Evolutionary conservation across 768 basidiomycete species (phyloP), one percentile per base, ranked within the genome.

Genomic region (Mycena metata): DNA sequence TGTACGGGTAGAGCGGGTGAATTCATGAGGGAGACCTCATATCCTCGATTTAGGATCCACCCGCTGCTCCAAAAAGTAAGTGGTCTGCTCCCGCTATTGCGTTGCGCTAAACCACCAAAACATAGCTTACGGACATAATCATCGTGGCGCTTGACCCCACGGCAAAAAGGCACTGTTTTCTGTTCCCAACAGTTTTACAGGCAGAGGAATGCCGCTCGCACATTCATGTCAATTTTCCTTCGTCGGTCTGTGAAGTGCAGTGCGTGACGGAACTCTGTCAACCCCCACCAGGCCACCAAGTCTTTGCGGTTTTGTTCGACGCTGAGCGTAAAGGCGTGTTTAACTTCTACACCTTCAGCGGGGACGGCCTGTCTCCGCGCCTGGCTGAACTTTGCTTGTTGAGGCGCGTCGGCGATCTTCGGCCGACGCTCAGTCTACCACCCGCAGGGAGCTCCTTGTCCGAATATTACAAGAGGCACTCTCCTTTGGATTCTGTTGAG

Each of bases 311-410:
- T 9, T 33, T 68, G 17, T 68, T 60, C 58, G 58, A 62, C 24
- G 59, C 58, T 12, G 62, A 63, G 33, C 16, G 19, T 7, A 11
- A 42, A 50, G 30, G 23, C 16, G 59, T 50, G 12, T 42, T 60
- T 54, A 42, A 50, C 62, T 88, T 83, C 74, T 86, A 86, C 85
- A 85, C 85, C 70, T 86, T 87, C 74, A 82, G 83, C 2, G 86
- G 86, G 7, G 79, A 81, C 65, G 86, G 86, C 3, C 81, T 88
- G 39, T 83, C 80, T 16, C 83, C 82, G 39, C 81, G 86, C 12
- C 73, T 82, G 47, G 86, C 84, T 0, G 85, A 86, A 65, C 72
- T 80, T 16, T 85, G 84, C 59, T 67, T 87, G 45, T 76, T 76
- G 23, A 75, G 83, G 57, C 67, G 84, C 41, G 81, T 80, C 0